A percentile compares a stretch with the other conserved stretches of the same genome.
phyloP scores from a whole-genome alignment of 768 basidiomycete species.

The Glaciozyma antarctica region DNA sequence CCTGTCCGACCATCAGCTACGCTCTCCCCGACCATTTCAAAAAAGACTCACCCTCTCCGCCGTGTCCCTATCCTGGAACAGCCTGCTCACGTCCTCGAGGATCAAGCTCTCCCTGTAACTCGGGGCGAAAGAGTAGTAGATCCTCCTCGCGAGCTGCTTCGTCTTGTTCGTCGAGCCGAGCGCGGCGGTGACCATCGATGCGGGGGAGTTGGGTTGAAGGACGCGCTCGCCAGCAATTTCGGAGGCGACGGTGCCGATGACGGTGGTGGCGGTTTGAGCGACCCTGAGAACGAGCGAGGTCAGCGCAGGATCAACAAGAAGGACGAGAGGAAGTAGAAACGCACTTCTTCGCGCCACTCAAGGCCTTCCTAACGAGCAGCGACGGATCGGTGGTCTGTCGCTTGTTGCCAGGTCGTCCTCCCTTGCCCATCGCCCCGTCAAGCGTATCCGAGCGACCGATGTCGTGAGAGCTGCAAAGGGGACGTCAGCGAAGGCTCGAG shows the following conservation, averaged over 20 bases:
- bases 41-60: slow-evolving; percentile 22
- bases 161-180: slow-evolving; percentile 72
- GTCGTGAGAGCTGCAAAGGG: slow-evolving; percentile 52
- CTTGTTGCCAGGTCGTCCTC: slow-evolving; percentile 40
- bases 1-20: slow-evolving; percentile 39
- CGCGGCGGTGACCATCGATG: slow-evolving; percentile 56
- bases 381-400: slow-evolving; percentile 47
- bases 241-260: slow-evolving; percentile 54
- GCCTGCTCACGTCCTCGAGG: slow-evolving; percentile 60
- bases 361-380: slow-evolving; percentile 57
- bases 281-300: slow-evolving; percentile 42
- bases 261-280: slow-evolving; percentile 73
- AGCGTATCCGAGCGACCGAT: slow-evolving; percentile 61
- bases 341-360: slow-evolving; percentile 52
- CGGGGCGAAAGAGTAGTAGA: slow-evolving; percentile 75
- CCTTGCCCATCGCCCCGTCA: slow-evolving; percentile 36
- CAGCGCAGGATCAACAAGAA: not conserved
- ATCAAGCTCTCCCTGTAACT: slow-evolving; percentile 52
- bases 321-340: not conserved
- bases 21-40: not conserved
- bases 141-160: slow-evolving; percentile 63
- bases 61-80: slow-evolving; percentile 55
- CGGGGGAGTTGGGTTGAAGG: slow-evolving; percentile 62
- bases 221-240: slow-evolving; percentile 55
- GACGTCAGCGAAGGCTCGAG: not conserved